Evolutionary conservation across 2,329 filamentous ascomycete species (phyloP).

Genomic region (Pseudonectria foliicola): DNA sequence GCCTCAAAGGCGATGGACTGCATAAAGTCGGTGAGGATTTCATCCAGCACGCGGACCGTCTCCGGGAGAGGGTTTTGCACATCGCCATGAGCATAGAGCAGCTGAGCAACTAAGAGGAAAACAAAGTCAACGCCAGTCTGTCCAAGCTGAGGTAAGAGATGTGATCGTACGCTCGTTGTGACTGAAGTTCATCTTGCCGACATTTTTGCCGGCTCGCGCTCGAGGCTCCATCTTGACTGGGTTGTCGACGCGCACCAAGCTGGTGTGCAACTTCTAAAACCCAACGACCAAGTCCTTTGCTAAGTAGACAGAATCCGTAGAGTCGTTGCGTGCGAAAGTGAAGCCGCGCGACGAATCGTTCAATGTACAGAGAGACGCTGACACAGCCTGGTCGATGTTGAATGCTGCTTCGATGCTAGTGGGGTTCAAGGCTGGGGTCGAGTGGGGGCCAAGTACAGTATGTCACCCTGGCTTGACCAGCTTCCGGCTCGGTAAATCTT

Average conservation of each 20-base stretch:
- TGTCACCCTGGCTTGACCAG: constrained; percentile 15
- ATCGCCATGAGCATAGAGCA: constrained; percentile 78
- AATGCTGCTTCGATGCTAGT: no score
- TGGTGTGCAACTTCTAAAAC: not conserved
- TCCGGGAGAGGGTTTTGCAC: constrained; percentile 69
- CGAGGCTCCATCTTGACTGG: constrained; percentile 61
- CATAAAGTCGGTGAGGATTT: constrained; percentile 94
- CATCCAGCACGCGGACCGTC: constrained; percentile 82
- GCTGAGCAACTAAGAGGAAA: constrained; percentile 51
- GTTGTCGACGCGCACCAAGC: constrained; percentile 3
- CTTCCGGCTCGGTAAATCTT: constrained; percentile 30
- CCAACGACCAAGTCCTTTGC: no score
- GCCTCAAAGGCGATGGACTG: constrained; percentile 90
- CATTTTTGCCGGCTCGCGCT: constrained; percentile 70
- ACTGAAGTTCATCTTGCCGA: constrained; percentile 75
- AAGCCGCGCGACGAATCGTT: no score
- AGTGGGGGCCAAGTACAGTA: constrained; percentile 1
- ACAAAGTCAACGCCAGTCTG: not conserved
- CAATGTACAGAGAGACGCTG: no score
- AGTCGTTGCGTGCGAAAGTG: no score
- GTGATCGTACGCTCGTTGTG: constrained; percentile 57
- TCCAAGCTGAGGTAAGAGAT: not conserved
- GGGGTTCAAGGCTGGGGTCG: not conserved
- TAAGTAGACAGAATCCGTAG: no score
- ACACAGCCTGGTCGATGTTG: no score